Evolutionary conservation across 2,329 filamentous ascomycete species (phyloP).

Genomic region (Corinectria fuckeliana): DNA sequence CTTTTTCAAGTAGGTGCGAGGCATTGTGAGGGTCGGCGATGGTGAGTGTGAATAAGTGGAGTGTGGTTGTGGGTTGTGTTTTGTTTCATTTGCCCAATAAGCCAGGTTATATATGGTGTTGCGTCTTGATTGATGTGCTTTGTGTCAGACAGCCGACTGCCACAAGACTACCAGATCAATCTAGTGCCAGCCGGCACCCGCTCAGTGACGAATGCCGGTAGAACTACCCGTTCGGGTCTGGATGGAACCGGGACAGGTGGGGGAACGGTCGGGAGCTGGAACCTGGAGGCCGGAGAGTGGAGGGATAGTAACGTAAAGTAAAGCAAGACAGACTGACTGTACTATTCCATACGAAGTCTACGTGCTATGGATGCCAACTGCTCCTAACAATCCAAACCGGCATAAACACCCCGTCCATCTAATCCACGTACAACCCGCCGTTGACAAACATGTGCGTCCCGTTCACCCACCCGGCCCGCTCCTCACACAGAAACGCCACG

Average conservation of each 20-base stretch:
- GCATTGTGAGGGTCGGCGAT: neutral
- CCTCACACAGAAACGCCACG: constrained; percentile 53
- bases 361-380: neutral
- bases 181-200: neutral
- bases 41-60: neutral
- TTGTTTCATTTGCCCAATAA: neutral
- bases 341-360: too few species aligned
- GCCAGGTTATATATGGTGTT: constrained; percentile 5
- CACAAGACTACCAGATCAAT: neutral
- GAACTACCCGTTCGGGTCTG: neutral
- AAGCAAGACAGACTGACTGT: neutral
- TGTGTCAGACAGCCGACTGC: neutral
- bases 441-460: constrained; percentile 43
- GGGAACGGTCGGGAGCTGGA: constrained; percentile 6
- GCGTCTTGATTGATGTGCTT: neutral
- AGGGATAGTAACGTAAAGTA: neutral
- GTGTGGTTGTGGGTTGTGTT: neutral
- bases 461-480: constrained; percentile 55
- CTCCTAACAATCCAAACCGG: too few species aligned
- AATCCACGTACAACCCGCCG: constrained; percentile 30
- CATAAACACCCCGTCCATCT: neutral
- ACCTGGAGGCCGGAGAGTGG: constrained; percentile 6
- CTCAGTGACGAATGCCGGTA: neutral
- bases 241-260: constrained; percentile 6
- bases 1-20: constrained; percentile 17